Evolutionary conservation across 352 stramenopile genomes (phyloP).

Genomic region (Stramenopiles sp.): DNA sequence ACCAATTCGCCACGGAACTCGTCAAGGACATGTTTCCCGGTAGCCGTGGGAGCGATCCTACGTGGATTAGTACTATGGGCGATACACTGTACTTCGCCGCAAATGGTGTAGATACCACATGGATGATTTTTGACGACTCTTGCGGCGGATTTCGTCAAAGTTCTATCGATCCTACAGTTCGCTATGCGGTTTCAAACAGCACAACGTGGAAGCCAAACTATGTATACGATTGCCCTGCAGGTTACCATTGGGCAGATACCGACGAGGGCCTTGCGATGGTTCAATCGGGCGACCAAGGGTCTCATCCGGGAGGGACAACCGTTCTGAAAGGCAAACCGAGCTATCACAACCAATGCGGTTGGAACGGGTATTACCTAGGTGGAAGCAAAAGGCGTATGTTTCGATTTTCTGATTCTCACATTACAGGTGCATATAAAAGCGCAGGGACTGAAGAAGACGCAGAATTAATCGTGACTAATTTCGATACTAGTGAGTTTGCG

Average conservation of each 20-base stretch:
- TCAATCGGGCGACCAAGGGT: background rate
- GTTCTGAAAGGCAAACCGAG: constrained; percentile 16
- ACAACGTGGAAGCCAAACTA: constrained; percentile 37
- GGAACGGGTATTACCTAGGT: constrained; percentile 47
- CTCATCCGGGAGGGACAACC: background rate
- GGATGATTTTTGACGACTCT: constrained; percentile 32
- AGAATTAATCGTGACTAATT: constrained; percentile 13
- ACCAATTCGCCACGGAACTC: constrained; percentile 27
- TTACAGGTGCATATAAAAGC: constrained; percentile 55
- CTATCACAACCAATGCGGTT: constrained; percentile 63
- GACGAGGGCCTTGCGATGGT: constrained; percentile 33
- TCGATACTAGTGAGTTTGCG: constrained; percentile 35
- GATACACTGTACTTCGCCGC: constrained; percentile 53
- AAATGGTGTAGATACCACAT: constrained; percentile 40
- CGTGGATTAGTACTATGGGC: constrained; percentile 33
- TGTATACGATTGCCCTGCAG: constrained; percentile 56
- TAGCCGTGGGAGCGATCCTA: constrained; percentile 24
- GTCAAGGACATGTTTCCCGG: constrained; percentile 41
- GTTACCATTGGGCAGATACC: constrained; percentile 54
- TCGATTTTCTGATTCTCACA: constrained; percentile 50
- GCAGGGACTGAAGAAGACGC: constrained; percentile 32
- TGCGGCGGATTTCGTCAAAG: constrained; percentile 47
- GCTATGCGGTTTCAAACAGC: constrained; percentile 41
- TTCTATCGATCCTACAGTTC: constrained; percentile 32
- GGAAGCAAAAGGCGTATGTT: constrained; percentile 40